Base-by-base conservation (phyloP, 768 basidiomycete species). In the Lactifluus echinatus region DNA sequence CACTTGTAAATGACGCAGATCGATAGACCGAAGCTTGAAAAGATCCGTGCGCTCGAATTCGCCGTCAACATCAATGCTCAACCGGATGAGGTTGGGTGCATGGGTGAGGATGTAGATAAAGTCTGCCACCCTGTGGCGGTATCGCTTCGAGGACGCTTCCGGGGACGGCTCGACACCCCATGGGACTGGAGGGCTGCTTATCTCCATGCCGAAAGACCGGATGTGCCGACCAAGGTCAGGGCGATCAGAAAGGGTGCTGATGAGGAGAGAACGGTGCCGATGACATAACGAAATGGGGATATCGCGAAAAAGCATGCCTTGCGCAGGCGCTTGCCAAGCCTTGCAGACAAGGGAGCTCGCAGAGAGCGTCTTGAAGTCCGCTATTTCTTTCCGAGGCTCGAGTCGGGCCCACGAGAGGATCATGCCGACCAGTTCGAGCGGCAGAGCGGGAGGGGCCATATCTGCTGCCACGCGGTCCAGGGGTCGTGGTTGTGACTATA, bases 281-380 rank as follows among this genome's bases (percentile, higher is more conserved):
- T 50, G 48, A 49, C 48, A 59, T 8, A 59, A 37, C 4, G 58
- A 59, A 21, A 59, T 59, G 28, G 58, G 58, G 15, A 55, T 31
- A 26, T 59, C 28, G 3, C 58, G 58, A 17, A 59, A 59, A 4
- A 59, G 14, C 4, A 55, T 42, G 15, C 48, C 58, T 26, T 59
- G 53, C 8, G 58, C 48, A 15, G 53, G 48, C 36, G 23, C 28
- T 23, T n/a, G 53, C 58, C 58, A 59, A 4, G 47, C 53, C 19
- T 59, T 59, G 36, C 58, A 59, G 26, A 59, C 58, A 48, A 26
- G 48, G 26, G 53, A 55, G n/a, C 58, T 42, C 4, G 48, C 58
- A 12, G 17, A 23, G 17, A 59, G 58, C n/a, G 58, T 59, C 45
- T 48, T 26, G 4, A 31, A 44, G 23, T 59, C 57, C 3, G 53